These are phyloP conservation scores for Phytophthora chlamydospora DNA, from an alignment of 352 stramenopile genomes.

Conservation along the genomic window DNA sequence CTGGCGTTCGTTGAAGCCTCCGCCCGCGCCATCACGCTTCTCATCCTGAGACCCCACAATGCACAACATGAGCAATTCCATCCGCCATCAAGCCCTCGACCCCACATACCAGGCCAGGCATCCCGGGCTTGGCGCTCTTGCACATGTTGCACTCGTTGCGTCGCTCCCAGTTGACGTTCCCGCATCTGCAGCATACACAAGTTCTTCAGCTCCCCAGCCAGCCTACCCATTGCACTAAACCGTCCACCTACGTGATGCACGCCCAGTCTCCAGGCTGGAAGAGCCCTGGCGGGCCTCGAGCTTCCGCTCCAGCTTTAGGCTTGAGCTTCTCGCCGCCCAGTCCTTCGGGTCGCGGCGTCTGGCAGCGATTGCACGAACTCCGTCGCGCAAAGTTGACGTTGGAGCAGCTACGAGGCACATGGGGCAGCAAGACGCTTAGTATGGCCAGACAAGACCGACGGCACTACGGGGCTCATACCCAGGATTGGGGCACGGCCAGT, in stretches of 20 bases:
- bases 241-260: slow-evolving; percentile 68
- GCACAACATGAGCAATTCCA: background rate
- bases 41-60: slow-evolving; percentile 56
- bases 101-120: slow-evolving; percentile 56
- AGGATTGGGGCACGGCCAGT: slow-evolving; percentile 86
- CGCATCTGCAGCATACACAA: slow-evolving; percentile 49
- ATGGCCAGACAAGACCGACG: background rate
- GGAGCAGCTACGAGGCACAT: slow-evolving; percentile 53
- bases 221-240: too few relatives aligned
- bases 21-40: slow-evolving; percentile 75
- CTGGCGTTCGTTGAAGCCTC: slow-evolving; percentile 87
- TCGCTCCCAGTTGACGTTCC: slow-evolving; percentile 89
- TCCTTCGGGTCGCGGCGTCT: slow-evolving; percentile 64
- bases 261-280: slow-evolving; percentile 85
- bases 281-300: slow-evolving; percentile 67
- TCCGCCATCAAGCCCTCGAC: background rate
- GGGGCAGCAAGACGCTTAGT: slow-evolving; percentile 9
- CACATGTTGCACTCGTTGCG: slow-evolving; percentile 89
- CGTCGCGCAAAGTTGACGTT: slow-evolving; percentile 89
- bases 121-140: slow-evolving; percentile 79
- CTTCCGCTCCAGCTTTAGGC: slow-evolving; percentile 38
- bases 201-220: background rate
- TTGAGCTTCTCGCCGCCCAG: slow-evolving; percentile 35
- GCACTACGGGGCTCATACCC: slow-evolving; percentile 32
- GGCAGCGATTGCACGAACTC: slow-evolving; percentile 82